Percentiles rank a stretch among this genome's conserved stretches.
Evolutionary conservation across 495 filamentous ascomycete species (phyloP).

Genomic region (Aspergillus cristatus): DNA sequence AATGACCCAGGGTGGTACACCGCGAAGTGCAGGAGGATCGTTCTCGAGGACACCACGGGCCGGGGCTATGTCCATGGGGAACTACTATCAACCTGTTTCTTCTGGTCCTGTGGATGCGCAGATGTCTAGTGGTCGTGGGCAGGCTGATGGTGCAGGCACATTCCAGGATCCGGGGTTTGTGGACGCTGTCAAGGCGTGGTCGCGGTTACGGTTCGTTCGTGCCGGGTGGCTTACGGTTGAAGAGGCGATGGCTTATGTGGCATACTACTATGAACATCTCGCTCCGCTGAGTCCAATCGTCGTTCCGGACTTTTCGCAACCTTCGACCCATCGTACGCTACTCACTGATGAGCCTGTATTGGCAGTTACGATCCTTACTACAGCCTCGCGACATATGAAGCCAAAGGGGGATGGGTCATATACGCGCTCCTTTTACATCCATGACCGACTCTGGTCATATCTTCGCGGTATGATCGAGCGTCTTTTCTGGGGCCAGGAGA

Average conservation of each 20-base stretch:
- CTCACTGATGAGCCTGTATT: slow-evolving; percentile 87
- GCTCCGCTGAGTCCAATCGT: slow-evolving; percentile 88
- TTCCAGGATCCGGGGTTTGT: slow-evolving; percentile 27
- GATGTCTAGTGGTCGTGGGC: slow-evolving; percentile 20
- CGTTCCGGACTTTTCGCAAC: slow-evolving; percentile 70
- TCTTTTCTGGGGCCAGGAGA: slow-evolving; percentile 90
- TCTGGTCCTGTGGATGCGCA: slow-evolving; percentile 23
- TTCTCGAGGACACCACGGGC: slow-evolving; percentile 28
- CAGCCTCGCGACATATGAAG: slow-evolving; percentile 75
- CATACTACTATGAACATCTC: slow-evolving; percentile 87
- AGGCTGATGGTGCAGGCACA: slow-evolving; percentile 16
- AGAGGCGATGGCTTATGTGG: slow-evolving; percentile 86
- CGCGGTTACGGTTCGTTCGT: slow-evolving; percentile 80
- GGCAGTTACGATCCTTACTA: slow-evolving; percentile 80
- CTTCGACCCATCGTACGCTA: slow-evolving; percentile 62
- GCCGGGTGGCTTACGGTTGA: slow-evolving; percentile 93
- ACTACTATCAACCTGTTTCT: slow-evolving; percentile 18
- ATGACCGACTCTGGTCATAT: slow-evolving; percentile 93
- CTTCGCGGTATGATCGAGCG: slow-evolving; percentile 89
- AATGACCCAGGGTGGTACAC: slow-evolving; percentile 30
- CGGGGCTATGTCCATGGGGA: slow-evolving; percentile 18
- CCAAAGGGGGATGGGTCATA: slow-evolving; percentile 71
- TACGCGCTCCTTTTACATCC: slow-evolving; percentile 82
- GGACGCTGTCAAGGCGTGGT: slow-evolving; percentile 78
- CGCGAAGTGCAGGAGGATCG: slow-evolving; percentile 27